Percentiles rank a stretch among this genome's conserved stretches.
phyloP scores from a whole-genome alignment of 257 asterid genomes.

The Paulownia fortunei region DNA sequence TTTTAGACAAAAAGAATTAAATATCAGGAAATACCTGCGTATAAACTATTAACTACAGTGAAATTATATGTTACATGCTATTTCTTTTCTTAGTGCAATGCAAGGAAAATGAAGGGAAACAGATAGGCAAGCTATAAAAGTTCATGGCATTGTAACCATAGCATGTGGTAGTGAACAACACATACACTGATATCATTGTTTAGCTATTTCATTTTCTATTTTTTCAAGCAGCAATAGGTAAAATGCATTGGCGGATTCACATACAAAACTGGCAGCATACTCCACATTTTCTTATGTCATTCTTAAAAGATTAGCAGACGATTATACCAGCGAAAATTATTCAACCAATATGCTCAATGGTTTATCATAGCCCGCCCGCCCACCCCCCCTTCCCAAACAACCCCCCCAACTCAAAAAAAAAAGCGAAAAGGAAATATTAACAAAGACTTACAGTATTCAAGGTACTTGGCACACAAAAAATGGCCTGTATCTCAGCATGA shows the following conservation, averaged over 20 bases:
- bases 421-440: neutral
- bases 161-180: neutral
- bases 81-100: slow-evolving; percentile 10
- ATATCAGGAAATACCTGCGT: slow-evolving; percentile 21
- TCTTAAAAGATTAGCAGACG: neutral
- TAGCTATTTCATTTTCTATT: neutral
- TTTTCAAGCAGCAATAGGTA: neutral
- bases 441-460: slow-evolving; percentile 72
- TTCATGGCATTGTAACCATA: slow-evolving; percentile 1
- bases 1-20: slow-evolving; percentile 20
- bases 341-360: neutral
- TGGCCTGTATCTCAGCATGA: slow-evolving; percentile 85
- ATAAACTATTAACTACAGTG: neutral
- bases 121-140: slow-evolving; percentile 1
- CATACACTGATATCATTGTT: neutral
- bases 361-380: neutral
- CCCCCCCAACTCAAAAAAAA: slow-evolving; percentile 12
- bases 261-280: slow-evolving; percentile 1
- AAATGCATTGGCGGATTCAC: slow-evolving; percentile 1
- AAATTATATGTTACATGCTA: slow-evolving; percentile 5
- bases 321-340: neutral
- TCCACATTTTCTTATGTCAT: neutral
- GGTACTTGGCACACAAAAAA: slow-evolving; percentile 84
- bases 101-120: neutral
- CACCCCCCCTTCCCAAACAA: no score